Base-by-base conservation (phyloP, 1,284 basidiomycete genomes). In the Ceratobasidium sp. region DNA sequence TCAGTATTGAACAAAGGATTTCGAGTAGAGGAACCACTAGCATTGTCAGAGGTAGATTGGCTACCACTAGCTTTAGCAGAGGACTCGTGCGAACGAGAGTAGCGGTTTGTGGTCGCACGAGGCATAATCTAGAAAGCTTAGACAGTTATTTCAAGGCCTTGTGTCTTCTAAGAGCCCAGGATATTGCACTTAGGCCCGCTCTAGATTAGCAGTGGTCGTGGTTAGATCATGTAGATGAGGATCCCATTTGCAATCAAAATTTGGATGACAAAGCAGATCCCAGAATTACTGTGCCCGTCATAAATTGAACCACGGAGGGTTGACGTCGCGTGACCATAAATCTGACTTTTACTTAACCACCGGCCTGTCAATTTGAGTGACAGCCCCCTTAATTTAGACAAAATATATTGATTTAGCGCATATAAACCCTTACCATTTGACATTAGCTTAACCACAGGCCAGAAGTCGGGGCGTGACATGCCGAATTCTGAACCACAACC, bases 1-100 rank as follows among this genome's bases (percentile, higher is more conserved):
- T 96, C 94, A 6, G 96, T 97, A 83, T 98, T 97, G 88, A 97
- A 97, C 80, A 96, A 91, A 3, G 95, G 95, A 84, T 96, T 96
- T 65, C 84, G 82, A n/a, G 82, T 84, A 69, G 75, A 23, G 68
- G 78, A 10, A 69, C 78, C 38, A 65, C 68, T 48, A 61, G 76
- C 52, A 80, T 80, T 44, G 76, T 80, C 69, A 23, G 81, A 71
- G 15, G 76, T 74, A 62, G 80, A 82, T 73, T 62, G 79, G 71
- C 44, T 79, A 65, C 6, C 80, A 70, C 85, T 86, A 33, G 89
- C 86, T 84, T 92, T 94, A n/a, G 90, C 88, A 10, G 94, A 90
- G 0, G 94, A 89, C 78, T 93, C 89, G 83, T 95, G 96, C 15
- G 90, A 89, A 77, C 91, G 88, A 40, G 91, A 91, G 82, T 98